Conservation (phyloP, 2,329 filamentous ascomycete species). For the Alternaria alternata region DNA sequence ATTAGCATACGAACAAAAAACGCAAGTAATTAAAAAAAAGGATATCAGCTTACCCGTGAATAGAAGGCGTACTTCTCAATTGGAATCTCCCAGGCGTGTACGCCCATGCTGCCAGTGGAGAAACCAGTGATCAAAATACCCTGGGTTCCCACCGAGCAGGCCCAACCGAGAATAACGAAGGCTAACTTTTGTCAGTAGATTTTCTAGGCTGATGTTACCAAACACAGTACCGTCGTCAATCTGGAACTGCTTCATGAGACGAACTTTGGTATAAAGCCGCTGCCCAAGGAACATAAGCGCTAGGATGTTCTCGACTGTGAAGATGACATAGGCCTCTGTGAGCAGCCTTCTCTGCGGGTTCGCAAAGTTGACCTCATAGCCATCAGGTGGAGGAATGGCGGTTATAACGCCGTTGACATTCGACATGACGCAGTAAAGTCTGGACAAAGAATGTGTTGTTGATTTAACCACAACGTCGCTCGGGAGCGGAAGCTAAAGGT, state of each 20-base stretch:
- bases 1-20: constrained; percentile 2
- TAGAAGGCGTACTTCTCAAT: constrained; percentile 25
- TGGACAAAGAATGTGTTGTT: neutral
- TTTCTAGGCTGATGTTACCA: neutral
- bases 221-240: constrained; percentile 35
- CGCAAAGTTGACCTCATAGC: constrained; percentile 40
- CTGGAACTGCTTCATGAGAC: constrained; percentile 31
- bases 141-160: constrained; percentile 20
- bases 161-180: constrained; percentile 18
- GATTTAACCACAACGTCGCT: neutral
- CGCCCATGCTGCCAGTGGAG: constrained; percentile 19
- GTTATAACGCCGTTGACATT: constrained; percentile 21
- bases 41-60: constrained; percentile 13
- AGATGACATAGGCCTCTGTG: constrained; percentile 28
- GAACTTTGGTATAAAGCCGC: constrained; percentile 38
- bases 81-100: constrained; percentile 34
- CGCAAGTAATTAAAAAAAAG: neutral
- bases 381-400: constrained; percentile 32
- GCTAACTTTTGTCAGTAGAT: constrained; percentile 8
- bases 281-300: constrained; percentile 33
- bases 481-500: neutral
- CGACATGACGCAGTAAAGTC: constrained; percentile 13
- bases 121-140: constrained; percentile 17
- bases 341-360: constrained; percentile 31
- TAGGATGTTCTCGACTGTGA: constrained; percentile 30